These are phyloP conservation scores for Syzygium jambos DNA, from an alignment of 345 rosid genomes.

Conservation along the genomic window DNA sequence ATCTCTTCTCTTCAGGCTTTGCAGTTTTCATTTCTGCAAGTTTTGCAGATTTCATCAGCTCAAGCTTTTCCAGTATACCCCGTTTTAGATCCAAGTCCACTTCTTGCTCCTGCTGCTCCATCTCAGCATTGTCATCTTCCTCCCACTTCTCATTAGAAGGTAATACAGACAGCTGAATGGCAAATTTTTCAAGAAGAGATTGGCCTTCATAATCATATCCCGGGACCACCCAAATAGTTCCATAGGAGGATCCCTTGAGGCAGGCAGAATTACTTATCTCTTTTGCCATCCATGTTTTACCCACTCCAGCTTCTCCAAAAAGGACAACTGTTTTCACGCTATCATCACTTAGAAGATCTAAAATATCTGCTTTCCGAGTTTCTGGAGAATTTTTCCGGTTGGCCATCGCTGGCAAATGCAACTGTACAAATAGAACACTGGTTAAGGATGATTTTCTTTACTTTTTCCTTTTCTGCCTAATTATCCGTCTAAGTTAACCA, in stretches of 20 bases:
- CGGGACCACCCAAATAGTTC: background rate
- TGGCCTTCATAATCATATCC: background rate
- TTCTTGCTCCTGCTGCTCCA: background rate
- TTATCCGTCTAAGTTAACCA: background rate
- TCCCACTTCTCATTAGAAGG: background rate
- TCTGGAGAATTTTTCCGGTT: background rate
- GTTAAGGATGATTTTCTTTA: background rate
- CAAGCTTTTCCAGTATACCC: background rate
- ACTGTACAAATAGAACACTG: background rate
- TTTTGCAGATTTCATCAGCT: background rate
- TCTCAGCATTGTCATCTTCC: background rate
- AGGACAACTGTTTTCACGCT: background rate
- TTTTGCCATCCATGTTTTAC: constrained; percentile 11
- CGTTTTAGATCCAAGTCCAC: background rate
- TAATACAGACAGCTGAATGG: background rate
- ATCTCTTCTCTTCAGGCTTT: too few relatives aligned
- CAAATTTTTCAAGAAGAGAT: background rate
- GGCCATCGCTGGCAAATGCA: background rate
- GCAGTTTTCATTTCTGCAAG: background rate
- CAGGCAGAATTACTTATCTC: background rate
- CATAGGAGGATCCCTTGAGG: background rate
- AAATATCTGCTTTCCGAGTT: background rate
- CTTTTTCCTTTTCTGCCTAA: background rate
- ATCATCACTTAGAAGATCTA: background rate
- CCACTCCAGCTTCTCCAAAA: constrained; percentile 4